phyloP scores from a whole-genome alignment of 2,329 filamentous ascomycete genomes.

The Monosporascus cannonballus region DNA sequence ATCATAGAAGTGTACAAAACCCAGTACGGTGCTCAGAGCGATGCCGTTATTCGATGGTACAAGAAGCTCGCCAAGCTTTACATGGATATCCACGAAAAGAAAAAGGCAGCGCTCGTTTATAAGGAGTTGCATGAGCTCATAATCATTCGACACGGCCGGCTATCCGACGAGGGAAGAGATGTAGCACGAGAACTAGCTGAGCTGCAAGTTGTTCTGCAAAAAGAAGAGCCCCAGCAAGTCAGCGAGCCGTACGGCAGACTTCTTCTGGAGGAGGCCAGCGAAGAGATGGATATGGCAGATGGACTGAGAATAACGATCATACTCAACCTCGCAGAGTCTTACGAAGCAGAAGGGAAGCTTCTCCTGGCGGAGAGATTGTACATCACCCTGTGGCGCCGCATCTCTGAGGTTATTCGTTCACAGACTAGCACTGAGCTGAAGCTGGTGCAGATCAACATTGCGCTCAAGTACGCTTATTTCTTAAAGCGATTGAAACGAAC shows the following conservation, averaged over 20 bases:
- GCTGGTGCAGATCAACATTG: conserved; percentile 31
- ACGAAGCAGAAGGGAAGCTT: conserved; percentile 26
- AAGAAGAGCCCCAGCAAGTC: conserved; percentile 15
- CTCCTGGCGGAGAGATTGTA: conserved; percentile 32
- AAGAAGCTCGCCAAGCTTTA: conserved; percentile 31
- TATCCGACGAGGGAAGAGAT: conserved; percentile 22
- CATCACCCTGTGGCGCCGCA: conserved; percentile 32
- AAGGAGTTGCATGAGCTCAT: conserved; percentile 29
- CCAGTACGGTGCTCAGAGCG: conserved; percentile 27
- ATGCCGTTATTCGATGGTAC: conserved; percentile 31
- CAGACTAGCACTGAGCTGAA: conserved; percentile 27
- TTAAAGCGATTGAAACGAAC: conserved; percentile 24
- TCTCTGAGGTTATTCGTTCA: conserved; percentile 26
- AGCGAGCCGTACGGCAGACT: conserved; percentile 27
- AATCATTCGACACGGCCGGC: conserved; percentile 24
- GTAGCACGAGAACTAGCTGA: conserved; percentile 27
- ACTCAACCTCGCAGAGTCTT: conserved; percentile 28
- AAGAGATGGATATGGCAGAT: conserved; percentile 27
- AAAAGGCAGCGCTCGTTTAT: conserved; percentile 25
- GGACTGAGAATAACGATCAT: conserved; percentile 28
- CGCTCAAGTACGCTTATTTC: conserved; percentile 31
- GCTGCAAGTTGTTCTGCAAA: conserved; percentile 28
- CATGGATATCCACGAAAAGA: conserved; percentile 28
- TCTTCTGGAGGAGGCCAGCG: conserved; percentile 29
- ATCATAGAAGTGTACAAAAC: conserved; percentile 32